phyloP scores from a whole-genome alignment of 176 grass and related monocot species.

The Oryza rufipogon region DNA sequence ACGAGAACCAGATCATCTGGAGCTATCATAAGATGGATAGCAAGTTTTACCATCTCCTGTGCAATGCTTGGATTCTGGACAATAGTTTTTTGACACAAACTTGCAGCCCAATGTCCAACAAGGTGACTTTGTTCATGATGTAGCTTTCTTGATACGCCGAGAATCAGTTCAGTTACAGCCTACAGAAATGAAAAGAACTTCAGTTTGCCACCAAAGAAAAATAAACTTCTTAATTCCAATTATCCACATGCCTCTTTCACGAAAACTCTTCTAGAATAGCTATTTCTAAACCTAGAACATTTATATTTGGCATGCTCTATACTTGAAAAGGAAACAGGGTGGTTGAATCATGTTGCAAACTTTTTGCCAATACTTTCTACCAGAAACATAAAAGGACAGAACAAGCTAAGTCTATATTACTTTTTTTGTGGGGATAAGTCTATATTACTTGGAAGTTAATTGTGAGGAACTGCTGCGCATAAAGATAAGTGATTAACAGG shows the following conservation, averaged over 20 bases:
- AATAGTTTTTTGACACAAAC: constrained; percentile 50
- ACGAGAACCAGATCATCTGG: constrained; percentile 70
- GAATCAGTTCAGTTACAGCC: constrained; percentile 72
- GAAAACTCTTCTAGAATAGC: neutral
- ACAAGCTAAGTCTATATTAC: neutral
- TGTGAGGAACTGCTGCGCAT: neutral
- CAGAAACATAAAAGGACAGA: neutral
- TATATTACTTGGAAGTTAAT: constrained; percentile 1
- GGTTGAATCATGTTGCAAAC: neutral
- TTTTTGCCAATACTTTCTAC: neutral
- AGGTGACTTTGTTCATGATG: constrained; percentile 57
- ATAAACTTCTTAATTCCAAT: neutral
- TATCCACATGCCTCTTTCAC: constrained; percentile 18
- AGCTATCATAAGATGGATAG: constrained; percentile 51
- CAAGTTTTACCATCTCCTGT: constrained; percentile 56
- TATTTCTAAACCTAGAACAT: constrained; percentile 15
- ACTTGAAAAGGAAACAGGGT: neutral
- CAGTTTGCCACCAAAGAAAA: constrained; percentile 29
- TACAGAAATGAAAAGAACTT: constrained; percentile 50
- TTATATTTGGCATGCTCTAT: constrained; percentile 6
- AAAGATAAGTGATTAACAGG: constrained; percentile 13
- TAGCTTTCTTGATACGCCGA: constrained; percentile 57
- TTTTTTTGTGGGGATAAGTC: neutral
- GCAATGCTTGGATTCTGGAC: constrained; percentile 55
- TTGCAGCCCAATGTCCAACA: constrained; percentile 61